Conservation (phyloP, 2,329 filamentous ascomycete species). For the Aspergillus ruber region DNA sequence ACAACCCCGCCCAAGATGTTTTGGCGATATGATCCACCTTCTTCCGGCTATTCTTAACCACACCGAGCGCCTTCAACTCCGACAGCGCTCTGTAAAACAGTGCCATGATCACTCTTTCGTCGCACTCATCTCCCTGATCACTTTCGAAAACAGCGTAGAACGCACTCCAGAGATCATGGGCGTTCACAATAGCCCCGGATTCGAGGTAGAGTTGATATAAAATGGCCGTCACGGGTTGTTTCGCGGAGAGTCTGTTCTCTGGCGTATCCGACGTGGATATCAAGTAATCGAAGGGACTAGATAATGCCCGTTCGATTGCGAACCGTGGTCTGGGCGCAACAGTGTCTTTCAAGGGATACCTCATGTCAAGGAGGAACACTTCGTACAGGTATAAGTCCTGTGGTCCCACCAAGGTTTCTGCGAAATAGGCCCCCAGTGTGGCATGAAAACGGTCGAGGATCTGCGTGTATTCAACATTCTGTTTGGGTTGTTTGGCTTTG, state of each 20-base stretch:
- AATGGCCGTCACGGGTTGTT: constrained; percentile 53
- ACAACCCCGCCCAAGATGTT: constrained; percentile 65
- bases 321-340: constrained; percentile 54
- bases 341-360: constrained; percentile 50
- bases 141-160: constrained; percentile 49
- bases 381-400: constrained; percentile 50
- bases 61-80: constrained; percentile 76
- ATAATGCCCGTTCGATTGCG: constrained; percentile 54
- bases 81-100: constrained; percentile 80
- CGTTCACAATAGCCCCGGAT: constrained; percentile 56
- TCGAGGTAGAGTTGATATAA: constrained; percentile 59
- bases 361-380: constrained; percentile 53
- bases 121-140: constrained; percentile 22
- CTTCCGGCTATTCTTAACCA: constrained; percentile 83
- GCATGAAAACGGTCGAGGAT: constrained; percentile 45
- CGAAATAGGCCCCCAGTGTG: constrained; percentile 42
- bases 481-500: constrained; percentile 47
- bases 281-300: constrained; percentile 55
- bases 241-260: constrained; percentile 38
- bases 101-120: constrained; percentile 47
- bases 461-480: constrained; percentile 50
- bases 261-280: constrained; percentile 41
- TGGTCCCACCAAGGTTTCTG: constrained; percentile 42
- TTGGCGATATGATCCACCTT: constrained; percentile 91
- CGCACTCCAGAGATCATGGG: constrained; percentile 56